Evolutionary conservation across 108 stramenopile species (phyloP).

Genomic region (Bacterosira constricta): DNA sequence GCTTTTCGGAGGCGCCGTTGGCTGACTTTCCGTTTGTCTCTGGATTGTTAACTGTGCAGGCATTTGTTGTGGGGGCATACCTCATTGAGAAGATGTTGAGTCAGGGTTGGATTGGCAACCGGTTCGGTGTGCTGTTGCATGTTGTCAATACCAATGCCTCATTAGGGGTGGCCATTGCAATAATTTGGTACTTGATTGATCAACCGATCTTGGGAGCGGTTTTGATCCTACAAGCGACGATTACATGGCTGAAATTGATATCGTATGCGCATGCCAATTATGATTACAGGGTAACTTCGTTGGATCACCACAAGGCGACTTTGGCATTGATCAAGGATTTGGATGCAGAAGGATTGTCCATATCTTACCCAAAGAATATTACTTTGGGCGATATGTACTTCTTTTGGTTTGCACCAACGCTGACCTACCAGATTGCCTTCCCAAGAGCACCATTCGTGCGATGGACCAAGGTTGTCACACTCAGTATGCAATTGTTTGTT

Average conservation of each 20-base stretch:
- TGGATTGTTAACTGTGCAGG: slow-evolving; percentile 57
- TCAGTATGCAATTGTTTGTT: slow-evolving; percentile 60
- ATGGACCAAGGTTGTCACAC: slow-evolving; percentile 49
- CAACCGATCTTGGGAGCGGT: slow-evolving; percentile 60
- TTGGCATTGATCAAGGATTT: slow-evolving; percentile 64
- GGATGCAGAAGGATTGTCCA: slow-evolving; percentile 47
- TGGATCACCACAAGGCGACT: slow-evolving; percentile 38
- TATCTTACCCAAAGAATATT: slow-evolving; percentile 75
- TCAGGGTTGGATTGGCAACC: slow-evolving; percentile 35
- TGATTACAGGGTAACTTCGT: slow-evolving; percentile 60
- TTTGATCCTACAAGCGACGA: slow-evolving; percentile 63
- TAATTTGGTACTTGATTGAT: slow-evolving; percentile 77
- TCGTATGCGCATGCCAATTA: slow-evolving; percentile 80
- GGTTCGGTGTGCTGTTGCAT: slow-evolving; percentile 68
- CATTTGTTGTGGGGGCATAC: slow-evolving; percentile 61
- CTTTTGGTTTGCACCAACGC: slow-evolving; percentile 88
- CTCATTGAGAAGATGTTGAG: slow-evolving; percentile 61
- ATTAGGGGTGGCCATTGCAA: slow-evolving; percentile 46
- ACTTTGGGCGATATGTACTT: slow-evolving; percentile 78
- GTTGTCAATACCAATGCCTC: slow-evolving; percentile 63
- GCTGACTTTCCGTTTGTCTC: slow-evolving; percentile 65
- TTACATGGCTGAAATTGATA: slow-evolving; percentile 82
- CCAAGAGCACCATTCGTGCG: slow-evolving; percentile 62
- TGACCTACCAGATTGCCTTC: slow-evolving; percentile 88
- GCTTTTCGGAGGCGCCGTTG: slow-evolving; percentile 39